Evolutionary conservation across 2,329 filamentous ascomycete genomes (phyloP).

Genomic region (Bertia moriformis): DNA sequence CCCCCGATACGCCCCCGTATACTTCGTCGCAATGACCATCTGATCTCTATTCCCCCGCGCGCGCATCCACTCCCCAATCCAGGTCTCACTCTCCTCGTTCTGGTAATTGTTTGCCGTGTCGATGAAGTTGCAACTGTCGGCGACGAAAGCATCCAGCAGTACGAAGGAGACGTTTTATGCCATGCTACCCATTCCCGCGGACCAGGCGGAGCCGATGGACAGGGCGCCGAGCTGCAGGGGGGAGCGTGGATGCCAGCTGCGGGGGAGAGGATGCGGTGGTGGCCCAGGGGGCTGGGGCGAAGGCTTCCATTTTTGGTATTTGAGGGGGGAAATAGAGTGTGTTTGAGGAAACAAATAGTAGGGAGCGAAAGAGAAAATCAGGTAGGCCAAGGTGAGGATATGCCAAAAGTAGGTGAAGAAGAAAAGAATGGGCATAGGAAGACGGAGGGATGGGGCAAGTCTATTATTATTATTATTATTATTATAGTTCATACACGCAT

Average conservation of each 20-base stretch:
- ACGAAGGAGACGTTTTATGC: slow-evolving; percentile 40
- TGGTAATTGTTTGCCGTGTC: slow-evolving; percentile 35
- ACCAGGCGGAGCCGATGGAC: slow-evolving; percentile 32
- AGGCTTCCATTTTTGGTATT: no score
- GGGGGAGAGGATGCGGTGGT: slow-evolving; percentile 33
- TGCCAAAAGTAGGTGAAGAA: no score
- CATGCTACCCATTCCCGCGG: slow-evolving; percentile 30
- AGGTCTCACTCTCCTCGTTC: slow-evolving; percentile 37
- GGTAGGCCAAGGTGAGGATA: no score
- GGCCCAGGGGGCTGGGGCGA: slow-evolving; percentile 32
- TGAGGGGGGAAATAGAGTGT: no score
- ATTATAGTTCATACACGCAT: no score
- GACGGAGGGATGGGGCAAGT: no score
- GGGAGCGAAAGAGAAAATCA: no score
- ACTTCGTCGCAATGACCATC: slow-evolving; percentile 61
- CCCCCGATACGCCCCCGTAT: no score
- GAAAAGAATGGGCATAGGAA: no score
- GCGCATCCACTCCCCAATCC: slow-evolving; percentile 45
- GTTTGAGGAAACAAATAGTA: no score
- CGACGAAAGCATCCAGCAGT: background rate
- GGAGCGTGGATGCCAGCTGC: slow-evolving; percentile 31
- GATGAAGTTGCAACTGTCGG: background rate
- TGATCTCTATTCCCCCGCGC: slow-evolving; percentile 51
- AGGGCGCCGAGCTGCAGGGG: slow-evolving; percentile 37
- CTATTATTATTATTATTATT: no score